Evolutionary conservation across 1,139 yeast species (phyloP).

Genomic region (Pichia terricola): DNA sequence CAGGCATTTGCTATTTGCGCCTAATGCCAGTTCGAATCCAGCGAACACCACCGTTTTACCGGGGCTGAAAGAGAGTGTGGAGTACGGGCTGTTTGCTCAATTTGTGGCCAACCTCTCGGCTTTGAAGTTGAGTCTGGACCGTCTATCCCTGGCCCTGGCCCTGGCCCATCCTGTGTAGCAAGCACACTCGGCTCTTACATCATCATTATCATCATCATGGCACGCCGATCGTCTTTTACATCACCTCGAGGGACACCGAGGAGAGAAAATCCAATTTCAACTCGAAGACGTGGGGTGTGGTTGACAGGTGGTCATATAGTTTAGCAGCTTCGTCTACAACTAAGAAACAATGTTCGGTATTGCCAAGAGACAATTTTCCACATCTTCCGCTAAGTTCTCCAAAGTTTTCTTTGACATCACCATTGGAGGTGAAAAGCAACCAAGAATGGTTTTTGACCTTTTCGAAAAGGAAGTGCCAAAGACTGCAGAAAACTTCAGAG

Average conservation of each 20-base stretch:
- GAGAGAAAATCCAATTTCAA: neutral
- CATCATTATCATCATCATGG: too few species aligned
- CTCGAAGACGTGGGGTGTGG: too few species aligned
- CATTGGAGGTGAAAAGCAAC: slow-evolving; percentile 45
- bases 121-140: too few species aligned
- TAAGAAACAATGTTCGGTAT: slow-evolving; percentile 17
- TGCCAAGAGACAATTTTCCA: slow-evolving; percentile 32
- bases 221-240: too few species aligned
- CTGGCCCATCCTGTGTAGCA: too few species aligned
- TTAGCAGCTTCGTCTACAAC: too few species aligned
- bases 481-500: slow-evolving; percentile 58
- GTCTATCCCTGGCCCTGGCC: too few species aligned
- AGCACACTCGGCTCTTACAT: too few species aligned
- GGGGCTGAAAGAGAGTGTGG: neutral
- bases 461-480: slow-evolving; percentile 53
- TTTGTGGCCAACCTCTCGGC: neutral
- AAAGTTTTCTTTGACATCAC: slow-evolving; percentile 71
- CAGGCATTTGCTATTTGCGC: slow-evolving; percentile 36
- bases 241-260: too few species aligned
- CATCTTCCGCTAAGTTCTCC: slow-evolving; percentile 28
- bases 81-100: slow-evolving; percentile 5
- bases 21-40: slow-evolving; percentile 12
- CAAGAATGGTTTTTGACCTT: slow-evolving; percentile 32
- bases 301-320: too few species aligned
- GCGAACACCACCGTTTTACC: neutral